phyloP scores from a whole-genome alignment of 257 asterid species.

The Scutellaria galericulata region DNA sequence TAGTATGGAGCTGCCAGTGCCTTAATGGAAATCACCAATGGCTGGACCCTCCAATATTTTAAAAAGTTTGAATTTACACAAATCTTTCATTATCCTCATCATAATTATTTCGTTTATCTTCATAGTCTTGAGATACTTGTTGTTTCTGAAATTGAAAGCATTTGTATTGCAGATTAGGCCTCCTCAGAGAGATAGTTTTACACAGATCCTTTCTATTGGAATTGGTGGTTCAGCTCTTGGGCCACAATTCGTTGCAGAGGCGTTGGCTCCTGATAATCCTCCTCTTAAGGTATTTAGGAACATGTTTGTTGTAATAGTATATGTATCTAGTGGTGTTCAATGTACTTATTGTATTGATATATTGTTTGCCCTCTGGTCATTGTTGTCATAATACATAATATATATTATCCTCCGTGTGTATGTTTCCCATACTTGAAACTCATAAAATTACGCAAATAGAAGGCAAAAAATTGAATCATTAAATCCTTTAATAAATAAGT shows the following conservation, averaged over 20 bases:
- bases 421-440: background rate
- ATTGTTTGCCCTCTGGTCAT: background rate
- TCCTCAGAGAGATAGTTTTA: slow-evolving; percentile 64
- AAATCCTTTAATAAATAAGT: background rate
- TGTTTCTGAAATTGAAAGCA: slow-evolving; percentile 30
- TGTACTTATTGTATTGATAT: background rate
- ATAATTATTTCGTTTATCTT: background rate
- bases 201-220: slow-evolving; percentile 94
- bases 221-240: slow-evolving; percentile 99
- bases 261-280: slow-evolving; percentile 99
- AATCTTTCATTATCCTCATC: no score
- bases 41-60: background rate
- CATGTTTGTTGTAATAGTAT: slow-evolving; percentile 7
- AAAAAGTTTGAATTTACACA: no score
- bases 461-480: background rate
- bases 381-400: background rate
- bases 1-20: slow-evolving; percentile 9
- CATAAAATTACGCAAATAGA: background rate
- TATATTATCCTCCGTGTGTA: background rate
- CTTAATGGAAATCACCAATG: background rate
- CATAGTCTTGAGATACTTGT: slow-evolving; percentile 3
- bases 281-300: slow-evolving; percentile 78
- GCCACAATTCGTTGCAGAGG: slow-evolving; percentile 99
- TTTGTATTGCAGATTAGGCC: slow-evolving; percentile 73
- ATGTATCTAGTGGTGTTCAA: background rate